Base-by-base conservation (phyloP, 805 yeast species). In the Sugiyamaella boreocaroliniensis region DNA sequence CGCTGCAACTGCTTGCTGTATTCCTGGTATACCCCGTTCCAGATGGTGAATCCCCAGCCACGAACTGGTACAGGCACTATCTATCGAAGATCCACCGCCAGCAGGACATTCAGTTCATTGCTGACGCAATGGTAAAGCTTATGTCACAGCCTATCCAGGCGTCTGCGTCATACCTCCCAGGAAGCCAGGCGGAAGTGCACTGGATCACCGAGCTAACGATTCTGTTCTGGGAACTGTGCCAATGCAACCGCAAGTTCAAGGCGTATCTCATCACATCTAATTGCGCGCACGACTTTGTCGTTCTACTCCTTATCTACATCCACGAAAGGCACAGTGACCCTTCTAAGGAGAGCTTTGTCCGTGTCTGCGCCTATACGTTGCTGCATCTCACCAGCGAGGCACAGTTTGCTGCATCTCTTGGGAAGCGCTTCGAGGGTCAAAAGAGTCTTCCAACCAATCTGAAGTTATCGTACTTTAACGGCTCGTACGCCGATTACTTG, bases 201-300 rank as follows among this genome's bases (percentile, higher is more conserved):
- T 63, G 89, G 83, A 65, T 81, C 1, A 69, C 74, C 2, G 90
- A 85, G 61, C 63, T 78, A n/a, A 67, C 80, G 5, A 75, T 85
- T 64, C 64, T 90, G 8, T 58, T 86, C 14, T 87, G 95, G 86
- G 95, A 86, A 61, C 68, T 89, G 43, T 68, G 80, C 34, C 92
- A 87, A 63, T 82, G 89, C 59, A 92, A 92, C 68, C 73, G 73
- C 54, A 68, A 67, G 22, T 67, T 68, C 47, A 55, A 61, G 16
- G 55, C 55, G 19, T 64, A 61, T 44, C 51, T 73, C 48, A 68
- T 81, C 29, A 67, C 75, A 2, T 72, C 74, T 12, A 71, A 74
- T 45, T 73, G 74, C 55, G 77, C 82, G 1, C 71, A 76, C 29
- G 84, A 83, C 58, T 65, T 86, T 42, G 65, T 79, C 43, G 69